These are phyloP conservation scores for Aphanocladium album DNA, from an alignment of 2,329 filamentous ascomycete genomes.

Conservation along the genomic window DNA sequence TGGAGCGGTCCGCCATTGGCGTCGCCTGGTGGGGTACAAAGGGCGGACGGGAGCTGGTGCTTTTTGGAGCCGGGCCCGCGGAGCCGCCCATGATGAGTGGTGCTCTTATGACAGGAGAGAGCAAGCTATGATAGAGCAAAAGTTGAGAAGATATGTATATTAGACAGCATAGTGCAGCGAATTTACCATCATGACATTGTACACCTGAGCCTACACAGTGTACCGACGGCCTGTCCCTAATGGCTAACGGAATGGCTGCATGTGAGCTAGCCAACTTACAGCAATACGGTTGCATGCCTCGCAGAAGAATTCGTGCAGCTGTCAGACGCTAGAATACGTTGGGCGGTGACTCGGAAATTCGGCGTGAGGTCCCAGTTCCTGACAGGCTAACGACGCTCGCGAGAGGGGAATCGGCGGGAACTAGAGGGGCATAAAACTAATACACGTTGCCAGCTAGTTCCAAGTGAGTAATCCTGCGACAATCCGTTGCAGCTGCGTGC, in stretches of 20 bases:
- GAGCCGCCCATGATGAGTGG: constrained; percentile 49
- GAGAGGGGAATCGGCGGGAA: not conserved
- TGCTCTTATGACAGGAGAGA: constrained; percentile 36
- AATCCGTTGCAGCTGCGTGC: too few species aligned
- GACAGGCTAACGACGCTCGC: not conserved
- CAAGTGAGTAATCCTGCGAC: not conserved
- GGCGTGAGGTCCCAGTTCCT: not conserved
- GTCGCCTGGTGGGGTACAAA: constrained; percentile 78
- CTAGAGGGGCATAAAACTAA: not conserved
- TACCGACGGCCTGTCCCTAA: not conserved
- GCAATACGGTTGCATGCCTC: not conserved
- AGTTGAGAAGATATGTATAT: not conserved
- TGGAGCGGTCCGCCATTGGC: constrained; percentile 71
- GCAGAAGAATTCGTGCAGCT: not conserved
- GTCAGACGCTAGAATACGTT: not conserved
- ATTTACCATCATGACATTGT: constrained; percentile 3
- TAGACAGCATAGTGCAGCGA: constrained; percentile 8
- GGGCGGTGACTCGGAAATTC: not conserved
- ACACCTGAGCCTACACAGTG: not conserved
- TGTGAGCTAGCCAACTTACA: not conserved
- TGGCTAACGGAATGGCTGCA: not conserved
- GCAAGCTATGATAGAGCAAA: constrained; percentile 26
- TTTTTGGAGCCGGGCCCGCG: constrained; percentile 21
- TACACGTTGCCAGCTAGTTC: not conserved
- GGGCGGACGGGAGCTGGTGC: constrained; percentile 49